Conservation (phyloP, 1,284 basidiomycete species). For the Trichosporon faecale region DNA sequence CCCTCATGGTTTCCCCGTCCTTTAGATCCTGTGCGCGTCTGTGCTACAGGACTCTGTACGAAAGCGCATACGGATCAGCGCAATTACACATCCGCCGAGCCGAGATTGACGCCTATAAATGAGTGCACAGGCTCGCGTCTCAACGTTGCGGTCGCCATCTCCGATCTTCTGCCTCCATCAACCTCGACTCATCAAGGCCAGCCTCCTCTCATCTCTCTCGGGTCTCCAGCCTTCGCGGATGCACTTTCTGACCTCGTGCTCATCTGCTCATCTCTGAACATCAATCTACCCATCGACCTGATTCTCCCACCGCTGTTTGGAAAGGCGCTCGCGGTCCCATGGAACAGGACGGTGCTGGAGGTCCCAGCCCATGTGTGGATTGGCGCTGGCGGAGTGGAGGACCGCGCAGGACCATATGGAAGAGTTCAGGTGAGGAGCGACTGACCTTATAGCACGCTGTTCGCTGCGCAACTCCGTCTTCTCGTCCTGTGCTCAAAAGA, state of each 20-base stretch:
- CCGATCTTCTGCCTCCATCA: background rate
- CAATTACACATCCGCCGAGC: conserved; percentile 1
- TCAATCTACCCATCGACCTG: background rate
- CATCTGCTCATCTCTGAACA: background rate
- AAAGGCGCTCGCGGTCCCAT: background rate
- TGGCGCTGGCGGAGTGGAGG: background rate
- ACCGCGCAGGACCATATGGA: conserved; percentile 4
- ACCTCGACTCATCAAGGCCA: background rate
- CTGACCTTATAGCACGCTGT: background rate
- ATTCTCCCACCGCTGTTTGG: background rate
- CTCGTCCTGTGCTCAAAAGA: background rate
- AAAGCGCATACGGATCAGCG: background rate
- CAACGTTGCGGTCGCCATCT: background rate
- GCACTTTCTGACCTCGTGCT: background rate
- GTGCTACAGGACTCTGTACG: background rate
- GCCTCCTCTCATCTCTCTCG: background rate
- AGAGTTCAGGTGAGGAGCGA: background rate
- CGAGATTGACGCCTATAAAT: conserved; percentile 4
- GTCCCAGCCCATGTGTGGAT: conserved; percentile 11
- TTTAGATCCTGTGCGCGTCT: background rate
- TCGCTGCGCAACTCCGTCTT: background rate
- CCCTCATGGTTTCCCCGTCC: background rate
- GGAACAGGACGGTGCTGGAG: background rate
- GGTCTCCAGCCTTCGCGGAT: background rate
- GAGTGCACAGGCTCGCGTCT: background rate